Base-by-base conservation (phyloP, 305 asterid species). In the Fraxinus sp. region DNA sequence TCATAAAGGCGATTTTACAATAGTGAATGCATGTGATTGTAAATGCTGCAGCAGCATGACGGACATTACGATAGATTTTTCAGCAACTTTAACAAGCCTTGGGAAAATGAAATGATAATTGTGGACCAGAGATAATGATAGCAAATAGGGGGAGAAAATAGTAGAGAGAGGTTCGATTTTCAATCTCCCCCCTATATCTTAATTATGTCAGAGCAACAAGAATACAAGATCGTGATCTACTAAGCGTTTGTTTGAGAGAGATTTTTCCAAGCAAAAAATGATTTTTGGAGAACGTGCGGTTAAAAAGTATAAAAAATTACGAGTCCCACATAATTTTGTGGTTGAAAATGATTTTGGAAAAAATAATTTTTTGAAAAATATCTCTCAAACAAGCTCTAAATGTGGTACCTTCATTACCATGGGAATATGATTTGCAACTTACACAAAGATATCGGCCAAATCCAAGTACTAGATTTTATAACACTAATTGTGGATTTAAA, bases 331-430 rank as follows among this genome's bases (percentile, higher is more conserved):
- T 41, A 41, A 41, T 41, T 41, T 41, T 10, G 46, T 41, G 16
- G 3, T 41, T 41, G 52, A 41, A 41, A 41, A 41, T 41, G 52
- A 41, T 41, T 1, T 41, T 41, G 18, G 18, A 46, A 46, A 46
- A 49, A 14, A 49, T 49, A 1, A 14, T 46, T 49, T 46, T 49
- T 49, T 41, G 14, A 49, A 49, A 49, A 49, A 49, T 49, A 20
- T 49, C 59, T 49, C 59, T 49, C 59, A 14, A 14, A 49, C 59
- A 49, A 49, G 20, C 59, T 49, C 71, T 36, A 59, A 74, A 70
- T 49, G 64, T 75, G 46, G 49, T 33, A 75, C 22, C 76, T 49
- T 62, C 84, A 37, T 66, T 44, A 71, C 71, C 49, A 59, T 74
- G 37, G 72, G 39, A 76, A 72, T 76, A 55, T 64, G 44, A 64